Evolutionary conservation across 768 basidiomycete species (phyloP).

Genomic region (Candolleomyces aberdarensis): DNA sequence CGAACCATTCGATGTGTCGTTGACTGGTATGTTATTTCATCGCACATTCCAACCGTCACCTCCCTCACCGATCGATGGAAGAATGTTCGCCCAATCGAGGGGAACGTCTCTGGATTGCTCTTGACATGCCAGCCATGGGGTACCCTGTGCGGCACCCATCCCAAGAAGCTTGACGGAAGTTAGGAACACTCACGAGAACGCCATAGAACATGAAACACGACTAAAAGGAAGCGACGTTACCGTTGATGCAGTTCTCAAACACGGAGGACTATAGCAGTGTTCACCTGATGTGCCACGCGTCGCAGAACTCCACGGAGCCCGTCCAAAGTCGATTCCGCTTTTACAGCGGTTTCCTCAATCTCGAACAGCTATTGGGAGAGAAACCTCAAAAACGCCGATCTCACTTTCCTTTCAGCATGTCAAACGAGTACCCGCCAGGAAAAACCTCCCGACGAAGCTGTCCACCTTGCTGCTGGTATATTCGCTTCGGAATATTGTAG

Average conservation of each 20-base stretch:
- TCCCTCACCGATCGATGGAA: too few species aligned
- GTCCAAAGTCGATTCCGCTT: constrained; percentile 12
- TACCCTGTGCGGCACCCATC: too few species aligned
- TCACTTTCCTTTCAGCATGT: constrained; percentile 16
- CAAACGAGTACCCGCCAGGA: constrained; percentile 15
- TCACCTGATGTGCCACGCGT: constrained; percentile 15
- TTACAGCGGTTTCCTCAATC: constrained; percentile 5
- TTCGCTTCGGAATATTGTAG: constrained; percentile 14
- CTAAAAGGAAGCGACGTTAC: too few species aligned
- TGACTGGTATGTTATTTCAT: too few species aligned
- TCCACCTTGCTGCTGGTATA: constrained; percentile 19
- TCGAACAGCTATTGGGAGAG: constrained; percentile 9
- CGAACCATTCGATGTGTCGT: too few species aligned
- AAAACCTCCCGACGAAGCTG: constrained; percentile 14
- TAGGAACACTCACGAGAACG: too few species aligned
- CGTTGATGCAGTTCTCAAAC: not conserved
- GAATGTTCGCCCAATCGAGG: too few species aligned
- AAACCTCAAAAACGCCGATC: constrained; percentile 6
- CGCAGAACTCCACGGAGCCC: constrained; percentile 6
- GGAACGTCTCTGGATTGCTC: too few species aligned
- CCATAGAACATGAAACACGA: too few species aligned
- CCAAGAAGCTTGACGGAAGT: too few species aligned
- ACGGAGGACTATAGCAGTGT: constrained; percentile 10
- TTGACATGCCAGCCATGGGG: too few species aligned
- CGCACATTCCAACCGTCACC: too few species aligned